A percentile compares a stretch with the other conserved stretches of the same genome.
Conservation (phyloP, 148 eudicot genomes). For the Amaranthus cruentus region DNA sequence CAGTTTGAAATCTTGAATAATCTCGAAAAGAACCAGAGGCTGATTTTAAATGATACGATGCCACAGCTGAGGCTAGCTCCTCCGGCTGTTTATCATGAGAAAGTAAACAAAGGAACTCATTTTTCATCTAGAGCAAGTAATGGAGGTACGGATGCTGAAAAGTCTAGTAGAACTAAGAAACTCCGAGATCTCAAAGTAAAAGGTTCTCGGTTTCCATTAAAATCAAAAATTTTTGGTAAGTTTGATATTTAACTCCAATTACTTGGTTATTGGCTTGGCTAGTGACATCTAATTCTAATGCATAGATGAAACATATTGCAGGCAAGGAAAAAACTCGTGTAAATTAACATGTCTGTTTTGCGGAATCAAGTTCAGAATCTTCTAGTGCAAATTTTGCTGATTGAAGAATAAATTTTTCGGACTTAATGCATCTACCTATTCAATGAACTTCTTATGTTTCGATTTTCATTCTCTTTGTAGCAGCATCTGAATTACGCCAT, state of each 20-base stretch:
- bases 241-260: not conserved
- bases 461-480: not conserved
- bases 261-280: constrained; percentile 1
- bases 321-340: constrained; percentile 69
- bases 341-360: constrained; percentile 22
- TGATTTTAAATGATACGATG: constrained; percentile 51
- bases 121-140: constrained; percentile 37
- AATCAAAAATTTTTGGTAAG: constrained; percentile 77
- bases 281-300: constrained; percentile 15
- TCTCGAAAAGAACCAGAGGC: constrained; percentile 61
- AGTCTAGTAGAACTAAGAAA: constrained; percentile 48
- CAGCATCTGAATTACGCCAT: not conserved
- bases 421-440: not conserved
- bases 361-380: not conserved
- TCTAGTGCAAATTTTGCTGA: no score
- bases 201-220: constrained; percentile 67
- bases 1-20: constrained; percentile 83
- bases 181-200: constrained; percentile 57
- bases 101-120: constrained; percentile 60
- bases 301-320: constrained; percentile 23
- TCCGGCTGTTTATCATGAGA: constrained; percentile 92
- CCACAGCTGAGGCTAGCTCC: constrained; percentile 93
- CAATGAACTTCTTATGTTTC: not conserved
- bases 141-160: constrained; percentile 35
- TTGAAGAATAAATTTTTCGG: not conserved